These are phyloP conservation scores for Colletotrichum orchidophilum DNA, from an alignment of 2,329 filamentous ascomycete species.

Conservation along the genomic window DNA sequence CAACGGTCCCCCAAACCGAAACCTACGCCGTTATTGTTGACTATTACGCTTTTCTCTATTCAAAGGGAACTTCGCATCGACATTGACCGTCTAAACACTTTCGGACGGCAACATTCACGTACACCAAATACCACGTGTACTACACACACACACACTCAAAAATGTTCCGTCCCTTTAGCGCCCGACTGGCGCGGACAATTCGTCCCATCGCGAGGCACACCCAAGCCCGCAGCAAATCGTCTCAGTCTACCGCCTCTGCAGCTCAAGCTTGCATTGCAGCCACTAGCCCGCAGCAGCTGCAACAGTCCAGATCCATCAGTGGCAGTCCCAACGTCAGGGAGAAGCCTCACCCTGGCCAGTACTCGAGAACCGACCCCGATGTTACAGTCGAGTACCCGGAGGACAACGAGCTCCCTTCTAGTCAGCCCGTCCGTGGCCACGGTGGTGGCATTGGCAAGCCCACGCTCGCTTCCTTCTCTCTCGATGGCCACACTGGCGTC, in stretches of 20 bases:
- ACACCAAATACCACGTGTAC: not conserved
- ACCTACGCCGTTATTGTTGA: too few species aligned
- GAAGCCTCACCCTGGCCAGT: slow-evolving; percentile 63
- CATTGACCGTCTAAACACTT: not conserved
- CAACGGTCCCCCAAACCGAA: not conserved
- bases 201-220: slow-evolving; percentile 21
- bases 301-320: slow-evolving; percentile 41
- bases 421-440: slow-evolving; percentile 76
- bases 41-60: not conserved
- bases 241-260: slow-evolving; percentile 33
- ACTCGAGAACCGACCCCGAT: slow-evolving; percentile 81
- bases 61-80: not conserved
- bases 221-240: slow-evolving; percentile 16
- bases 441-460: slow-evolving; percentile 86
- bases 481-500: slow-evolving; percentile 83
- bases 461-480: slow-evolving; percentile 85
- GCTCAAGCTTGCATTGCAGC: slow-evolving; percentile 35
- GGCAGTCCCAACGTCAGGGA: slow-evolving; percentile 45
- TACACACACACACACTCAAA: not conserved
- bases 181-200: slow-evolving; percentile 26
- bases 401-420: slow-evolving; percentile 76
- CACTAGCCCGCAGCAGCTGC: slow-evolving; percentile 26
- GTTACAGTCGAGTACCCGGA: slow-evolving; percentile 83
- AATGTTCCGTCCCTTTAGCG: slow-evolving; percentile 35
- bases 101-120: not conserved